Conservation (phyloP, 1,284 basidiomycete species). For the Ganoderma boninense region DNA sequence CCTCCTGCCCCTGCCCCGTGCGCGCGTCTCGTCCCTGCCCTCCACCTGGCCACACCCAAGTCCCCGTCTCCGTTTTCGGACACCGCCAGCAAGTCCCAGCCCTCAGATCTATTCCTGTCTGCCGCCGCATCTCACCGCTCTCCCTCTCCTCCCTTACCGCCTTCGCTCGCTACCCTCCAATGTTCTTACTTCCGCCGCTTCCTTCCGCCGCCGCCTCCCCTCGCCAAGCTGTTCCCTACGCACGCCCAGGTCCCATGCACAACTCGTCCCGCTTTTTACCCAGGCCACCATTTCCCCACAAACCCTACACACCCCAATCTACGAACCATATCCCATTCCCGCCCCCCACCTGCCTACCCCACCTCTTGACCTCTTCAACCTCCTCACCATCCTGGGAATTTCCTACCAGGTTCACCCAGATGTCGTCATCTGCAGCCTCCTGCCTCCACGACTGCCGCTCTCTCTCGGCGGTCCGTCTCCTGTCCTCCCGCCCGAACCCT, state of each 20-base stretch:
- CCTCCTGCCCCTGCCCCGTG: background rate
- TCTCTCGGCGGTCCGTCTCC: background rate
- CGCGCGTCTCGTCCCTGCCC: background rate
- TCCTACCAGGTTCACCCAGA: constrained; percentile 2
- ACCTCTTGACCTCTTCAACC: background rate
- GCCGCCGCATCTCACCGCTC: constrained; percentile 20
- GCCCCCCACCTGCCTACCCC: background rate
- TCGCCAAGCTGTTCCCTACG: constrained; percentile 1
- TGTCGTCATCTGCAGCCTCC: background rate
- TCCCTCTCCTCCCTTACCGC: constrained; percentile 15
- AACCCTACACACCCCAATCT: background rate
- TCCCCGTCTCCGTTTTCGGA: constrained; percentile 28
- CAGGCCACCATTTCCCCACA: constrained; percentile 8
- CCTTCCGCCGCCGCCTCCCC: constrained; percentile 5
- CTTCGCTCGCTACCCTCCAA: constrained; percentile 6
- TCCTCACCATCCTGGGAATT: constrained; percentile 4
- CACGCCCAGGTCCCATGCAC: constrained; percentile 7
- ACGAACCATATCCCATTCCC: background rate
- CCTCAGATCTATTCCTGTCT: constrained; percentile 25
- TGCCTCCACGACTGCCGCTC: background rate
- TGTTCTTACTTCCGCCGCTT: constrained; percentile 27
- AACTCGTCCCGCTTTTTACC: constrained; percentile 2
- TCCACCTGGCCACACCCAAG: constrained; percentile 17
- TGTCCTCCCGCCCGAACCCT: background rate
- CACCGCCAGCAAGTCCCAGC: background rate